Evolutionary conservation across 2,329 filamentous ascomycete genomes (phyloP), one percentile per base, ranked within the genome.

Genomic region (Trichophyton schoenleinii): DNA sequence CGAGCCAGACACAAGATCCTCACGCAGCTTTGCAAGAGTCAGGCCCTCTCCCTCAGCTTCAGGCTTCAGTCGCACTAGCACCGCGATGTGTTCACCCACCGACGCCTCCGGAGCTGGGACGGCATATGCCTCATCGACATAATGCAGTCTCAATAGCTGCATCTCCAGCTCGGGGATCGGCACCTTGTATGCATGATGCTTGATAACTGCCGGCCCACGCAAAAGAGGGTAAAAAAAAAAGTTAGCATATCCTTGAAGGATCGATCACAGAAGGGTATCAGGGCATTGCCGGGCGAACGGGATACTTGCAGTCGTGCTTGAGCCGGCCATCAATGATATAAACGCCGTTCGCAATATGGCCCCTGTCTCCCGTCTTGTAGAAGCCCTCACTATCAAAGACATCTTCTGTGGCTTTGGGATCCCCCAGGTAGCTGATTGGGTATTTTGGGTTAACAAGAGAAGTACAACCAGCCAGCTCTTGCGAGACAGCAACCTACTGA

Each of bases 301-400:
- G 13, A 48, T 25, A 61, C 64, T 60, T 64, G 67, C 66, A 67
- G 57, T 67, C 66, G 8, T 60, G 62, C 13, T 63, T 62, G 6
- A 59, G 46, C 42, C 66, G 64, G 9, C 66, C 66, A 36, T 67
- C 66, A 11, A 68, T 36, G 7, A 67, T 59, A 38, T 66, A 67
- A 11, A 63, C 38, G 6, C 62, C 57, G 3, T 62, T 62, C 22
- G 60, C 59, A 5, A 57, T 38, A 57, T 60, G 63, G n/a, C 20
- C 64, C n/a, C 55, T 49, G 41, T 68, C 66, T 4, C 66, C 66
- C 18, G 66, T 65, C 57, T 63, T 66, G 60, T 62, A 66, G 49
- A 62, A 68, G 13, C 66, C 66, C 15, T 68, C 64, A n/a, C 57
- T 38, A 28, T 64, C 62, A 60, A 64, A 63, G 2, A 59, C 63